These are phyloP conservation scores for Aspergillus terreus DNA, from an alignment of 2,329 filamentous ascomycete genomes.

Conservation along the genomic window DNA sequence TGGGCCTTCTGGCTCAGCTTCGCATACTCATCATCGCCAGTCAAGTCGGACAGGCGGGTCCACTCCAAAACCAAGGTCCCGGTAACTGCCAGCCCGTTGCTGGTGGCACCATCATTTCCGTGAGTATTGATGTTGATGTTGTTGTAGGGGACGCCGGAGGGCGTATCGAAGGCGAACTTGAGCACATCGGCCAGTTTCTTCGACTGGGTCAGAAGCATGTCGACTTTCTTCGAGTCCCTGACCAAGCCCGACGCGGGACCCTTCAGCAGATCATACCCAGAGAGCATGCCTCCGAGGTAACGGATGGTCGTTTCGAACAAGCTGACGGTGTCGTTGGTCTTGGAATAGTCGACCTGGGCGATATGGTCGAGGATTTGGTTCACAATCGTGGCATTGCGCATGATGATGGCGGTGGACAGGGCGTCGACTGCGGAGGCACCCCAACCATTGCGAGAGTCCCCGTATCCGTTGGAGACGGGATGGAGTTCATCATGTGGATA, in stretches of 20 bases:
- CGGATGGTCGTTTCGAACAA: conserved; percentile 90
- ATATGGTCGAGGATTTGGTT: conserved; percentile 69
- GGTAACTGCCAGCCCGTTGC: conserved; percentile 71
- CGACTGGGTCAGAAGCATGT: conserved; percentile 64
- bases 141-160: conserved; percentile 71
- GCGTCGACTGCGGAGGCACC: conserved; percentile 80
- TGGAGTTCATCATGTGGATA: conserved; percentile 73
- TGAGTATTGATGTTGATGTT: conserved; percentile 58
- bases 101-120: conserved; percentile 47
- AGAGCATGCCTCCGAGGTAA: conserved; percentile 76
- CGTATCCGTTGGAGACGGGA: conserved; percentile 62
- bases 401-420: conserved; percentile 73
- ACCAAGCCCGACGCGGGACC: conserved; percentile 59
- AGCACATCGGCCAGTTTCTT: conserved; percentile 66
- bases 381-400: conserved; percentile 66
- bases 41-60: conserved; percentile 74
- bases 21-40: conserved; percentile 64
- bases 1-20: conserved; percentile 64
- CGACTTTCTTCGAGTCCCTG: conserved; percentile 47
- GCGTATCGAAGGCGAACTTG: conserved; percentile 73
- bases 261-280: conserved; percentile 64
- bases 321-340: conserved; percentile 60
- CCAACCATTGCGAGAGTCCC: conserved; percentile 77
- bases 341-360: conserved; percentile 65
- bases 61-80: conserved; percentile 81